Evolutionary conservation across 2,329 filamentous ascomycete genomes (phyloP).

Genomic region (Monosporascus sp.): DNA sequence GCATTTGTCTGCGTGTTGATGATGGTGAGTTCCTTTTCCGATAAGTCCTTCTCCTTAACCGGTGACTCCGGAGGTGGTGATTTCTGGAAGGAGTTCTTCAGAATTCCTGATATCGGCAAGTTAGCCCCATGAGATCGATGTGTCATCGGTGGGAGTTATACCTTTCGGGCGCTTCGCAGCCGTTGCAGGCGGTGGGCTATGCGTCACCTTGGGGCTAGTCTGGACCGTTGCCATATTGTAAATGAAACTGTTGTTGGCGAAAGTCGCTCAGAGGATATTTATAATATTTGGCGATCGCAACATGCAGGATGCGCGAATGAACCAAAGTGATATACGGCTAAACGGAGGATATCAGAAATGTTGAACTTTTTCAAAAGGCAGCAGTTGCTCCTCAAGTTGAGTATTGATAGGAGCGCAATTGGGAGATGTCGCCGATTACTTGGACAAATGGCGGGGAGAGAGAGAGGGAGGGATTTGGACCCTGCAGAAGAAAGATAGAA

Average conservation of each 20-base stretch:
- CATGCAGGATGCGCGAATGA: too few species aligned
- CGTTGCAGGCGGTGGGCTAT: slow-evolving; percentile 13
- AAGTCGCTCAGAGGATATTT: too few species aligned
- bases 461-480: neutral
- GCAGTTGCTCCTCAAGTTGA: neutral
- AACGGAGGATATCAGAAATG: neutral
- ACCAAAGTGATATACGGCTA: too few species aligned
- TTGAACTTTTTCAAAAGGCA: neutral
- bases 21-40: slow-evolving; percentile 84
- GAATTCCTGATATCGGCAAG: slow-evolving; percentile 60
- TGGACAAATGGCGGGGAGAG: neutral
- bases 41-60: slow-evolving; percentile 47
- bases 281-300: too few species aligned
- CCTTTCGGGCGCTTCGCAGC: slow-evolving; percentile 25
- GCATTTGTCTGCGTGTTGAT: slow-evolving; percentile 95
- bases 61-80: slow-evolving; percentile 54
- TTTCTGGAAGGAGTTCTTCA: slow-evolving; percentile 79
- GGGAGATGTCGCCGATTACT: neutral
- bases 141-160: slow-evolving; percentile 8
- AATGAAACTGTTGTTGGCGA: neutral
- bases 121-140: slow-evolving; percentile 3
- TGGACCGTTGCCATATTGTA: slow-evolving; percentile 25
- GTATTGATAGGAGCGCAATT: neutral
- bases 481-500: neutral
- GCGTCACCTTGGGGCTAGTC: slow-evolving; percentile 19